Evolutionary conservation across 495 filamentous ascomycete genomes (phyloP).

Genomic region (Penicillium riverlandense): DNA sequence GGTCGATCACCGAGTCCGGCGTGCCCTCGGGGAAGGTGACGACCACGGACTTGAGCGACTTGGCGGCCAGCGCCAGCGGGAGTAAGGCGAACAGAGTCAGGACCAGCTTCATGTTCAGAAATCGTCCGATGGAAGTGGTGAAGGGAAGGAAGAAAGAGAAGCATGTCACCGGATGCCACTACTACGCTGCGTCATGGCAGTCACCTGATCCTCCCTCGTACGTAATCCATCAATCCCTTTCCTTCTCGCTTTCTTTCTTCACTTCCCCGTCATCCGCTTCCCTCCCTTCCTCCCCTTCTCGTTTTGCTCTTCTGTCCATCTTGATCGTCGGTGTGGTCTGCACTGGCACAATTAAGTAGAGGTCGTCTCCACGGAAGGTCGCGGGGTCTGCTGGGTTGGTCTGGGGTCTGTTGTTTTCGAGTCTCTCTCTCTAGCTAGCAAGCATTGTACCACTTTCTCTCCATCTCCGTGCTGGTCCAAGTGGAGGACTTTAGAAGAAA

Average conservation of each 20-base stretch:
- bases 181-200: conserved; percentile 18
- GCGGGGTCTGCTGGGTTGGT: conserved; percentile 17
- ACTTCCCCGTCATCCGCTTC: background rate
- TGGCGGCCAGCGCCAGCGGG: conserved; percentile 45
- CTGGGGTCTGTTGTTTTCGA: conserved; percentile 30
- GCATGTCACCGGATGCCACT: background rate
- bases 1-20: conserved; percentile 56
- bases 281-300: conserved; percentile 1
- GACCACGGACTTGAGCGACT: conserved; percentile 64
- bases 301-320: conserved; percentile 1
- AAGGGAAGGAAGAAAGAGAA: background rate
- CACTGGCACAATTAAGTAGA: conserved; percentile 17
- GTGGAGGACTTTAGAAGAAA: conserved; percentile 24
- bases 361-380: conserved; percentile 12
- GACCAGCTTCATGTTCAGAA: conserved; percentile 48
- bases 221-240: background rate
- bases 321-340: conserved; percentile 1
- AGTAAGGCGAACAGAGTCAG: conserved; percentile 46
- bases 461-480: conserved; percentile 22
- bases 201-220: conserved; percentile 12
- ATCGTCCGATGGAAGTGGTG: background rate
- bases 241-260: conserved; percentile 1
- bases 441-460: conserved; percentile 41
- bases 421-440: conserved; percentile 44
- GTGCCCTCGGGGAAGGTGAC: conserved; percentile 70